phyloP scores from a whole-genome alignment of 2,329 filamentous ascomycete genomes.

The Aspergillus pseudotamarii region DNA sequence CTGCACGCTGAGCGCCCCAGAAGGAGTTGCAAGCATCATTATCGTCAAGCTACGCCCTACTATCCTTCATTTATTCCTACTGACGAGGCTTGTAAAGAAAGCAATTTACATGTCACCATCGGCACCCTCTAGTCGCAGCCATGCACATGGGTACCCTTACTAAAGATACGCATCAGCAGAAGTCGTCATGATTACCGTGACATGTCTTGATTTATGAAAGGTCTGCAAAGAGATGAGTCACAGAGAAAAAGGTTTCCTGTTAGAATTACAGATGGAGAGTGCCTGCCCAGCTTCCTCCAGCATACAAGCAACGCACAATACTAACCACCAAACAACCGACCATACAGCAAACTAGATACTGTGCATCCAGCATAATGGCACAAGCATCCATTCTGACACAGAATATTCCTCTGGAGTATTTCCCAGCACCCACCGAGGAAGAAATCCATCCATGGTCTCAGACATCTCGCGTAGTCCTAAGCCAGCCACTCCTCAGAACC shows the following conservation, averaged over 20 bases:
- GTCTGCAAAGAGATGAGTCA: not conserved
- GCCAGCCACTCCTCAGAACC: not conserved
- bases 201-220: not conserved
- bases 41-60: not conserved
- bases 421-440: not conserved
- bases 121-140: not conserved
- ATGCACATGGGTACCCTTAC: not conserved
- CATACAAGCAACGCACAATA: not conserved
- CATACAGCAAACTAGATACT: not conserved
- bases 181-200: not conserved
- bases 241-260: not conserved
- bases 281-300: not conserved
- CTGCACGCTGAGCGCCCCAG: not conserved
- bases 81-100: not conserved
- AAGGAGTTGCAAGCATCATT: not conserved
- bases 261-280: not conserved
- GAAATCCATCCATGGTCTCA: not conserved
- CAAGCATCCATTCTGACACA: not conserved
- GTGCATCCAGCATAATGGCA: not conserved
- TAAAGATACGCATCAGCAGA: not conserved
- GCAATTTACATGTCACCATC: not conserved
- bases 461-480: not conserved
- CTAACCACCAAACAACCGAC: no score
- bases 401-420: not conserved
- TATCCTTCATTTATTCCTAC: not conserved